A percentile compares a stretch with the other conserved stretches of the same genome.
Conservation (phyloP, 2,329 filamentous ascomycete species). For the Neofusicoccum sp. region DNA sequence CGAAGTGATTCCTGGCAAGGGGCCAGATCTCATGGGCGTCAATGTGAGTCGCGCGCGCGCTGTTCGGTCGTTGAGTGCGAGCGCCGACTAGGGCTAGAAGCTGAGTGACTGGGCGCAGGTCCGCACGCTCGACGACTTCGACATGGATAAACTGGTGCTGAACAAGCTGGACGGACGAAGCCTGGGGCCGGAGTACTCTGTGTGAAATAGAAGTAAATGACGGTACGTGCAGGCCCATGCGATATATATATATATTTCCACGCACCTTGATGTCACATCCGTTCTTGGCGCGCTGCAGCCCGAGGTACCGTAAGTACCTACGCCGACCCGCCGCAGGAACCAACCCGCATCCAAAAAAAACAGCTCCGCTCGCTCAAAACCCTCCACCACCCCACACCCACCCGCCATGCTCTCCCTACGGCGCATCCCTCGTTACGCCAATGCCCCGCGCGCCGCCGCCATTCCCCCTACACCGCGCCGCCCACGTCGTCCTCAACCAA, state of each 20-base stretch:
- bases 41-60: constrained; percentile 27
- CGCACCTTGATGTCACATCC: neutral
- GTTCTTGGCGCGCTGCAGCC: neutral
- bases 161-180: constrained; percentile 26
- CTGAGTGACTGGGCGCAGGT: constrained; percentile 19
- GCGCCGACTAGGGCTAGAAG: neutral
- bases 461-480: neutral
- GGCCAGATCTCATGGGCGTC: constrained; percentile 26
- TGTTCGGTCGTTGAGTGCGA: too few relatives aligned
- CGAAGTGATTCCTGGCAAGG: neutral
- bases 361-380: neutral
- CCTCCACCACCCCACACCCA: neutral
- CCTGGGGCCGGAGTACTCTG: constrained; percentile 19
- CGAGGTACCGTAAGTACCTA: neutral
- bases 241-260: neutral
- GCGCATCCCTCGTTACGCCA: constrained; percentile 5
- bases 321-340: neutral
- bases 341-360: neutral
- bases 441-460: neutral
- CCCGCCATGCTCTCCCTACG: neutral
- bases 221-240: neutral
- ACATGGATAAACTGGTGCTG: constrained; percentile 26
- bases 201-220: constrained; percentile 7
- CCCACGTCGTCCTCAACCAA: neutral
- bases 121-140: constrained; percentile 31